Percentiles rank a stretch among this genome's conserved stretches.
Conservation (phyloP, 805 yeast species). For the Metschnikowia reukaufii region DNA sequence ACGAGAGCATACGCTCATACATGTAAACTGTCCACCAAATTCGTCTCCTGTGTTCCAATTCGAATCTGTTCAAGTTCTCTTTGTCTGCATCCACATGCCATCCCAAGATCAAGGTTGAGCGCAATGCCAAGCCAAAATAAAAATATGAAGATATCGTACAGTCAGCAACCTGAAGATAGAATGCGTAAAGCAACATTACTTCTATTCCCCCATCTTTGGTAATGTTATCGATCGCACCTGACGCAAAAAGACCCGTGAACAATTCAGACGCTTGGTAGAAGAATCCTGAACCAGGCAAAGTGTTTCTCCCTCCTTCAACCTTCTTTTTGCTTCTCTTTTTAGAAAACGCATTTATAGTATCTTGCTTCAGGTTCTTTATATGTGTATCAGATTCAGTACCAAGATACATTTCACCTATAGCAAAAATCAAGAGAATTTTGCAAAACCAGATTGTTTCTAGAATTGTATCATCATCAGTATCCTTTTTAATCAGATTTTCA, state of each 20-base stretch:
- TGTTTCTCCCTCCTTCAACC: slow-evolving; percentile 28
- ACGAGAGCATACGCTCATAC: slow-evolving; percentile 70
- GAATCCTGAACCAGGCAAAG: slow-evolving; percentile 76
- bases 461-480: slow-evolving; percentile 53
- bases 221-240: slow-evolving; percentile 76
- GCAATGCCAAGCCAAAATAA: slow-evolving; percentile 72
- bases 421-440: slow-evolving; percentile 68
- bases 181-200: slow-evolving; percentile 71
- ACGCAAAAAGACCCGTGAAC: slow-evolving; percentile 72
- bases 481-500: slow-evolving; percentile 44
- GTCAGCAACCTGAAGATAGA: slow-evolving; percentile 80
- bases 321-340: slow-evolving; percentile 21
- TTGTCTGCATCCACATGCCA: slow-evolving; percentile 82
- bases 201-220: slow-evolving; percentile 81
- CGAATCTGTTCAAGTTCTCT: slow-evolving; percentile 52
- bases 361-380: slow-evolving; percentile 41
- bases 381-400: slow-evolving; percentile 71
- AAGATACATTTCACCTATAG: slow-evolving; percentile 79
- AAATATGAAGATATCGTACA: slow-evolving; percentile 80
- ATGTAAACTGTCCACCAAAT: slow-evolving; percentile 52
- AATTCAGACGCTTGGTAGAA: slow-evolving; percentile 78
- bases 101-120: slow-evolving; percentile 71
- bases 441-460: slow-evolving; percentile 81
- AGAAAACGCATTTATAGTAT: slow-evolving; percentile 16
- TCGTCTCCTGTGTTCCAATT: slow-evolving; percentile 52